Evolutionary conservation across 1,284 basidiomycete genomes (phyloP).

Genomic region (Puccinia horiana): DNA sequence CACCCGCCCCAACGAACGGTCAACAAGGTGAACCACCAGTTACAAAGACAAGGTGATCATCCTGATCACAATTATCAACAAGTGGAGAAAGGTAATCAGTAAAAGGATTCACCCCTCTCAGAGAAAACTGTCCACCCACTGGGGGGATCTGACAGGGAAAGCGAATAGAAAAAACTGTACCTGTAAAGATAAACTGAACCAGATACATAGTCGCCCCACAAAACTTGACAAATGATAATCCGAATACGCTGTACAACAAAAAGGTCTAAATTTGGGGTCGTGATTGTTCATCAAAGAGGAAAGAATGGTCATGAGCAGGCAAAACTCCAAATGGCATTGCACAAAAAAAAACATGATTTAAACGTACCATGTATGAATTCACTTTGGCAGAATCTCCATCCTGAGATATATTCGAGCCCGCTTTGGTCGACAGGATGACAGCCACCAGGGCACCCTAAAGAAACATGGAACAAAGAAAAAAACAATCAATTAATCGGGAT

Average conservation of each 20-base stretch:
- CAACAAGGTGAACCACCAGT: not conserved
- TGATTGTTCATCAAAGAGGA: too few relatives aligned
- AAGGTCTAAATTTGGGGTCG: conserved; percentile 64
- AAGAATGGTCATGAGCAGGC: conserved; percentile 17
- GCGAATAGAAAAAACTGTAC: not conserved
- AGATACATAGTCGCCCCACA: conserved; percentile 48
- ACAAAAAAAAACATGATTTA: conserved; percentile 47
- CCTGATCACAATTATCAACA: not conserved
- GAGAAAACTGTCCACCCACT: too few relatives aligned
- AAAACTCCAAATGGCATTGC: not conserved
- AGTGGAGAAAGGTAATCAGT: not conserved
- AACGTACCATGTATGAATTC: conserved; percentile 48
- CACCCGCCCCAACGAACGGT: not conserved
- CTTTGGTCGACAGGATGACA: conserved; percentile 65
- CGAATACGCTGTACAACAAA: conserved; percentile 78
- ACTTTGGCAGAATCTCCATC: conserved; percentile 59
- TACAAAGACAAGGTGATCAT: not conserved
- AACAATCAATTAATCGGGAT: conserved; percentile 28
- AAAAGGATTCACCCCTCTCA: not conserved
- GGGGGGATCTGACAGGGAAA: not conserved
- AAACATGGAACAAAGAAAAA: conserved; percentile 52
- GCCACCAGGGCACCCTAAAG: conserved; percentile 71
- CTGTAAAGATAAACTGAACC: conserved; percentile 43
- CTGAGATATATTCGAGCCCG: conserved; percentile 55
- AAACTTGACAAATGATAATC: conserved; percentile 61